A percentile compares a stretch with the other conserved stretches of the same genome.
These are phyloP conservation scores for Phyllostachys edulis DNA, from an alignment of 176 grass and related monocot genomes.

Conservation along the genomic window DNA sequence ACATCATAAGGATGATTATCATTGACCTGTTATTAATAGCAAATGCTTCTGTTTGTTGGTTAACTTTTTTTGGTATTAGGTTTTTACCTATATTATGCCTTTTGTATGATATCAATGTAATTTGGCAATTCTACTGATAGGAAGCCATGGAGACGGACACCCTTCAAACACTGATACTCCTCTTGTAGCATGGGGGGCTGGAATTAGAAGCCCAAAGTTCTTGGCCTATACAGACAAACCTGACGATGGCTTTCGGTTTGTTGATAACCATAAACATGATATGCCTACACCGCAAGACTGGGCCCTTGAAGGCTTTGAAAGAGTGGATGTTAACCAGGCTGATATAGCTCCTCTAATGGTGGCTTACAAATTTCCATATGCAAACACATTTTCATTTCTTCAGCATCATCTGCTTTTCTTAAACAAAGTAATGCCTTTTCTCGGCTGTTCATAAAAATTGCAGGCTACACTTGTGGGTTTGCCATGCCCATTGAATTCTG, in stretches of 20 bases:
- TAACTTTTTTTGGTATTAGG: conserved; percentile 2
- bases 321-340: conserved; percentile 94
- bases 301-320: conserved; percentile 83
- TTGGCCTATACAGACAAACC: conserved; percentile 56
- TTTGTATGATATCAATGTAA: conserved; percentile 18
- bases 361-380: conserved; percentile 31
- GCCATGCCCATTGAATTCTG: conserved; percentile 88
- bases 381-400: conserved; percentile 32
- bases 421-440: conserved; percentile 20
- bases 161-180: conserved; percentile 94
- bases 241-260: conserved; percentile 86
- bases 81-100: conserved; percentile 10
- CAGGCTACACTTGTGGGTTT: conserved; percentile 95
- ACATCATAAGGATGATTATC: conserved; percentile 3
- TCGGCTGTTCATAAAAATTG: conserved; percentile 32
- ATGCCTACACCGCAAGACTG: conserved; percentile 72
- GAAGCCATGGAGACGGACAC: conserved; percentile 96
- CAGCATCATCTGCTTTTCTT: conserved; percentile 27
- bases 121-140: conserved; percentile 44
- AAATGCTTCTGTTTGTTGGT: conserved; percentile 23
- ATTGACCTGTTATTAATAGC: conserved; percentile 17
- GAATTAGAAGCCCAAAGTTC: conserved; percentile 68
- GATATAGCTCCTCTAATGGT: conserved; percentile 97
- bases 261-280: conserved; percentile 93
- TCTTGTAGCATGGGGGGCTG: conserved; percentile 93